phyloP scores from a whole-genome alignment of 129 eudicot genomes.

The Chrysanthemum seticuspe region DNA sequence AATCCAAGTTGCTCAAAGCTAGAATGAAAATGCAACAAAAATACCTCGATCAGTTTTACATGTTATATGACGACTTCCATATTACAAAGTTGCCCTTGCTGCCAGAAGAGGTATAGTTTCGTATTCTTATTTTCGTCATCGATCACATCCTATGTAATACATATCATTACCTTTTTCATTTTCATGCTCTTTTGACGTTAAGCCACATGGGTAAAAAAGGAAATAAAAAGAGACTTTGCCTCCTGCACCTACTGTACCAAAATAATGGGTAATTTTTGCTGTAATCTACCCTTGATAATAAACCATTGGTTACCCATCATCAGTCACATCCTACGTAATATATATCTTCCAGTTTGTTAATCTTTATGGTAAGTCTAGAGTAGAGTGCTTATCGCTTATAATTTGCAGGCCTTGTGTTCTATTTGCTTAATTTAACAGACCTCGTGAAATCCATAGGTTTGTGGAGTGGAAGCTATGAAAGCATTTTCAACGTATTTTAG shows the following conservation, averaged over 20 bases:
- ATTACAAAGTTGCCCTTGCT: conserved; percentile 86
- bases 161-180: background rate
- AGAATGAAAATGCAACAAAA: conserved; percentile 97
- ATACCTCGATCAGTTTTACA: conserved; percentile 89
- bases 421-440: conserved; percentile 1
- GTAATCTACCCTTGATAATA: conserved; percentile 12
- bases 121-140: background rate
- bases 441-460: conserved; percentile 45
- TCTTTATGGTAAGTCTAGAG: background rate
- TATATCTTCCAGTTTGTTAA: background rate
- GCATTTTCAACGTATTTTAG: conserved; percentile 61
- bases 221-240: background rate
- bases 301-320: background rate
- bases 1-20: conserved; percentile 91
- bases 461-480: conserved; percentile 78
- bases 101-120: conserved; percentile 72
- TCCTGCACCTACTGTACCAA: background rate
- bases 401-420: background rate
- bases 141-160: too few species aligned
- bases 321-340: too few species aligned
- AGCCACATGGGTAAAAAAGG: conserved; percentile 3
- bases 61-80: conserved; percentile 87
- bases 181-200: background rate
- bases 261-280: background rate
- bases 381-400: background rate